Percentiles rank a stretch among this genome's conserved stretches.
Conservation (phyloP, 192 early-diverging fungal species). For the Chytriomyces sp. region DNA sequence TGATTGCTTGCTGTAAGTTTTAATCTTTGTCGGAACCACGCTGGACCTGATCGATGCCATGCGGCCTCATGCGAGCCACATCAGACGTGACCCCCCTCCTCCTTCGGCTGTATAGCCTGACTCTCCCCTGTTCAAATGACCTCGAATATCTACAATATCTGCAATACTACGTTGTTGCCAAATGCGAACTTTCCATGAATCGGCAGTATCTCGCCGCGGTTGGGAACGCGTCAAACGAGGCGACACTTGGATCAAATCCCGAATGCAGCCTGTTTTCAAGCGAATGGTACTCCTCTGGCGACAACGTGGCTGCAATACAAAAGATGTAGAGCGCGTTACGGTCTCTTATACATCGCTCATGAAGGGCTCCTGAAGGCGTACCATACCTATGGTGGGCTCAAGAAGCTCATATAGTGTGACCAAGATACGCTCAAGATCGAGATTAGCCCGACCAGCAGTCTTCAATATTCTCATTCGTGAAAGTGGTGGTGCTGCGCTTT, state of each 20-base stretch:
- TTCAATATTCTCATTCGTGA: constrained; percentile 35
- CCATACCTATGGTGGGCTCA: constrained; percentile 21
- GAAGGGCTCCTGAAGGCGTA: constrained; percentile 15
- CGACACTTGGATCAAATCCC: not conserved
- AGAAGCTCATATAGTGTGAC: constrained; percentile 1
- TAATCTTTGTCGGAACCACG: too few species aligned
- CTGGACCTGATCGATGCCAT: too few species aligned
- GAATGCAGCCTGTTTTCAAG: too few species aligned
- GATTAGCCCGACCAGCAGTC: constrained; percentile 17
- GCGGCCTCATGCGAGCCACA: too few species aligned
- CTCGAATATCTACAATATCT: not conserved
- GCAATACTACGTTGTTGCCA: not conserved
- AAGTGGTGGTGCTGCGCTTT: constrained; percentile 22
- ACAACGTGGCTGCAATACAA: not conserved
- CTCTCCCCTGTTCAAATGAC: too few species aligned
- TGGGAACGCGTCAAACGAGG: not conserved
- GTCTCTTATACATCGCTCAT: not conserved
- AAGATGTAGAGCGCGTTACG: not conserved
- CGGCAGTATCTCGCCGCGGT: not conserved
- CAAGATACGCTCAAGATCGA: constrained; percentile 2
- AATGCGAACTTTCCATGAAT: too few species aligned
- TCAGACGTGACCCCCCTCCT: too few species aligned
- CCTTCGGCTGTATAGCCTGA: too few species aligned
- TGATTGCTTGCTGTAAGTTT: too few species aligned
- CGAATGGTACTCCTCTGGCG: not conserved